Conservation (phyloP, 1,139 yeast species). For the Suhomyces choctaworum region DNA sequence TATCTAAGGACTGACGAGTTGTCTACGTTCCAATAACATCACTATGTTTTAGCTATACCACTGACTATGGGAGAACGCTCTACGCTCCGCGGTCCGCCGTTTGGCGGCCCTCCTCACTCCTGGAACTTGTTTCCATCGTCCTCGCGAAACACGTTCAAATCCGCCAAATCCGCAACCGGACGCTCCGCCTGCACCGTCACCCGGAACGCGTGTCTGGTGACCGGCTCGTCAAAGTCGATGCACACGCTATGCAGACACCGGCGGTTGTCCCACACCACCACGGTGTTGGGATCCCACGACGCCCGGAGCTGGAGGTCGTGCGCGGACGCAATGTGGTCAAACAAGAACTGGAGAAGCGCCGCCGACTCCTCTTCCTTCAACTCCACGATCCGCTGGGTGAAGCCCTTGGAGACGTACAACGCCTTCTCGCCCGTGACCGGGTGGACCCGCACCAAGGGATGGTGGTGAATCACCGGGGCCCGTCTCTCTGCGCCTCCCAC, state of each 20-base stretch:
- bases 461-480: conserved; percentile 43
- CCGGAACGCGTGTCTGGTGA: conserved; percentile 45
- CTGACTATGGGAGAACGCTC: no score
- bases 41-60: no score
- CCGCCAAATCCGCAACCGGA: conserved; percentile 29
- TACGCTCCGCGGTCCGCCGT: no score
- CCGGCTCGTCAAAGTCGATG: conserved; percentile 43
- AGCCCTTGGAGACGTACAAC: conserved; percentile 52
- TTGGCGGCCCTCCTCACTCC: no score
- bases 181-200: conserved; percentile 48
- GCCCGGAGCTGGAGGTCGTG: conserved; percentile 59
- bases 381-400: conserved; percentile 54
- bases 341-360: conserved; percentile 49
- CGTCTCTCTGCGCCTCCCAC: conserved; percentile 46
- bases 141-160: conserved; percentile 27
- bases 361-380: conserved; percentile 58
- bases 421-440: conserved; percentile 58
- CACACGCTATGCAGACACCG: conserved; percentile 43
- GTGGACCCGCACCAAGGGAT: conserved; percentile 57
- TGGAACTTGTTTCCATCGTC: conserved; percentile 21
- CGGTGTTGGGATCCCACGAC: conserved; percentile 56
- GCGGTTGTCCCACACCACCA: conserved; percentile 54
- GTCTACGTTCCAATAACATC: no score
- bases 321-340: conserved; percentile 44
- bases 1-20: no score